Evolutionary conservation across 768 basidiomycete species (phyloP), one percentile per base, ranked within the genome.

Genomic region (Jaapia argillacea): DNA sequence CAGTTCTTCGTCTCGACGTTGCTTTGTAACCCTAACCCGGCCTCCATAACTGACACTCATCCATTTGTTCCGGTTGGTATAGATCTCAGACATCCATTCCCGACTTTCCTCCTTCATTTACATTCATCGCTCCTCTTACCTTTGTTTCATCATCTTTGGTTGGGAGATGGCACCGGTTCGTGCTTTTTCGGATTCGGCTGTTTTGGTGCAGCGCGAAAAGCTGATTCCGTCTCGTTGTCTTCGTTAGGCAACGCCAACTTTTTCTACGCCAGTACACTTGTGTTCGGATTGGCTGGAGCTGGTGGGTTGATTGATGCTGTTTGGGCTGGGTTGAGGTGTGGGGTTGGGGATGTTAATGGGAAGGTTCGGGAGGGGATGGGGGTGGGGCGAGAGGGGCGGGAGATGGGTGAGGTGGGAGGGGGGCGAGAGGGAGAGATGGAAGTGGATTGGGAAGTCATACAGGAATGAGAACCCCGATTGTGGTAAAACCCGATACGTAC

Each of bases 201-300:
- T n/a, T n/a, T n/a, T n/a, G n/a, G n/a, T n/a, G n/a, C n/a, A n/a
- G n/a, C n/a, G n/a, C n/a, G n/a, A n/a, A n/a, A n/a, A n/a, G n/a
- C n/a, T n/a, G n/a, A n/a, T n/a, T n/a, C n/a, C n/a, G n/a, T n/a
- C n/a, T n/a, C n/a, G n/a, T n/a, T n/a, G n/a, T n/a, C n/a, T n/a
- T n/a, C n/a, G n/a, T n/a, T 90, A 4, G 96, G 91, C 2, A 98
- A 99, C 55, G 92, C 94, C 37, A 98, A 98, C 60, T 99, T 99
- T 64, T 97, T 88, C 65, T 99, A 98, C 54, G 96, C 96, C 0
- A 81, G 85, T 3, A 97, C 92, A 2, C 69, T 98, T 47, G 94
- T 99, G 13, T 91, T 92, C 60, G 92, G 90, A 0, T 72, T 91
- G 50, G 85, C 81, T 2, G 84, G 87, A 50, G 91, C 89, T 0